Conservation (phyloP, 2,329 filamentous ascomycete species). For the Xylariomycetidae sp. region DNA sequence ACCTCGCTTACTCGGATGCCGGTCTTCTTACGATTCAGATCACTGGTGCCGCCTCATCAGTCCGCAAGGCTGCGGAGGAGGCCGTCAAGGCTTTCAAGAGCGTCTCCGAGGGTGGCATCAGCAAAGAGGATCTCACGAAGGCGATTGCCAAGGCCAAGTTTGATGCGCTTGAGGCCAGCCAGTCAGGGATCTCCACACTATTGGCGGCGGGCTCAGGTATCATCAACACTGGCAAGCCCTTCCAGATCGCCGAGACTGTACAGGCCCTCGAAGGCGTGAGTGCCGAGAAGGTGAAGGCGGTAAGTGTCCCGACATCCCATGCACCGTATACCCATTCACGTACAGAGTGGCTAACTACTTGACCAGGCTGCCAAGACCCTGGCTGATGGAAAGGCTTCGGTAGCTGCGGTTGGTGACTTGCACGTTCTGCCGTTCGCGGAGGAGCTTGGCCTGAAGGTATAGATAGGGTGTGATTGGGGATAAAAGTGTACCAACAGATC, state of each 20-base stretch:
- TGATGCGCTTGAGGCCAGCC: slow-evolving; percentile 74
- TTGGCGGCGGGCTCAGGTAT: slow-evolving; percentile 80
- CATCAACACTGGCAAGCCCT: slow-evolving; percentile 72
- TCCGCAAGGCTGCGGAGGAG: slow-evolving; percentile 68
- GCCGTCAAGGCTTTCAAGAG: slow-evolving; percentile 78
- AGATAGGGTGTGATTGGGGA: slow-evolving; percentile 38
- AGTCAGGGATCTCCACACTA: slow-evolving; percentile 71
- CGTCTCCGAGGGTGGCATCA: slow-evolving; percentile 67
- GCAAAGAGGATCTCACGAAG: slow-evolving; percentile 84
- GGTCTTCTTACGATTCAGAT: slow-evolving; percentile 83
- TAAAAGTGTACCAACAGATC: slow-evolving; percentile 37
- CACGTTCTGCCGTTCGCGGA: slow-evolving; percentile 86
- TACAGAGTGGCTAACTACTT: slow-evolving; percentile 24
- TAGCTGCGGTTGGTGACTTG: slow-evolving; percentile 86
- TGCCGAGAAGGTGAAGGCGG: slow-evolving; percentile 76
- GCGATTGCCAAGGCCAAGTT: slow-evolving; percentile 92
- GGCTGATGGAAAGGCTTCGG: slow-evolving; percentile 80
- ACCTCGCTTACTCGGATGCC: slow-evolving; percentile 85
- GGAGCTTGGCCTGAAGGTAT: slow-evolving; percentile 92
- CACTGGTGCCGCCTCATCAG: slow-evolving; percentile 64
- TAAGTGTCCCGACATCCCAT: slow-evolving; percentile 47
- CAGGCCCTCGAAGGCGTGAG: slow-evolving; percentile 77
- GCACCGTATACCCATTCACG: too few species aligned
- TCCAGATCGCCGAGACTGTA: slow-evolving; percentile 74
- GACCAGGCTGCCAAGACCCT: slow-evolving; percentile 78